Percentiles rank a stretch among this genome's conserved stretches.
Conservation (phyloP, 352 stramenopile species). For the Pythium phragmitis region DNA sequence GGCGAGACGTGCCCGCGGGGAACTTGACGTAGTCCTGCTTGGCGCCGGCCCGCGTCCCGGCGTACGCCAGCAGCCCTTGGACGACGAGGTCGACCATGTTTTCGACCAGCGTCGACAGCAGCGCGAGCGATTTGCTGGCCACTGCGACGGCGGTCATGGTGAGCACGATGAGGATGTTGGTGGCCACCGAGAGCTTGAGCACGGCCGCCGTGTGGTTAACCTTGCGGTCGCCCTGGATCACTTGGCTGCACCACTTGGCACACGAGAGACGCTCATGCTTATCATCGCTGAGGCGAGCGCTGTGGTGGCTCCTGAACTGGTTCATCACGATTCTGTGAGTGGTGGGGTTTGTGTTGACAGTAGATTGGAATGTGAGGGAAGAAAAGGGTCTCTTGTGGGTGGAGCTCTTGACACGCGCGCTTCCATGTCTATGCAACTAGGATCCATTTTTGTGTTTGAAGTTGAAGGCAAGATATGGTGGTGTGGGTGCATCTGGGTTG, state of each 20-base stretch:
- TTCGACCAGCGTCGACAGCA: constrained; percentile 91
- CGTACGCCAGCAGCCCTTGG: constrained; percentile 88
- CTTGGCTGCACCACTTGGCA: constrained; percentile 25
- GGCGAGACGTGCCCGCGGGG: constrained; percentile 85
- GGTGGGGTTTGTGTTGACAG: constrained; percentile 5
- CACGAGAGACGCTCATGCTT: constrained; percentile 12
- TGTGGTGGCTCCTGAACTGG: constrained; percentile 14
- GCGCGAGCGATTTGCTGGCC: constrained; percentile 81
- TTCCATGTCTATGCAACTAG: too few species aligned
- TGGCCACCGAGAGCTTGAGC: constrained; percentile 55
- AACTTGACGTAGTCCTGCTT: constrained; percentile 89
- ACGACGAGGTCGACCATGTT: constrained; percentile 93
- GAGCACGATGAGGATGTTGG: constrained; percentile 68
- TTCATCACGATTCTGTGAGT: constrained; percentile 6
- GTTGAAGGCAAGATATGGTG: too few species aligned
- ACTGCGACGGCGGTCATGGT: constrained; percentile 70
- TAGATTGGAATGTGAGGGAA: constrained; percentile 4
- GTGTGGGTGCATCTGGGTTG: too few species aligned
- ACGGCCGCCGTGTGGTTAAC: constrained; percentile 56
- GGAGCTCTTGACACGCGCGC: too few species aligned
- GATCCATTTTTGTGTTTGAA: too few species aligned
- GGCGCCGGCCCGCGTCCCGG: constrained; percentile 75
- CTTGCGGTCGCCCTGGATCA: constrained; percentile 34
- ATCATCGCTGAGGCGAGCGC: constrained; percentile 21
- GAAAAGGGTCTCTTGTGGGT: too few species aligned